These are phyloP conservation scores for Atractiella rhizophila DNA, from an alignment of 768 basidiomycete species.

Conservation along the genomic window DNA sequence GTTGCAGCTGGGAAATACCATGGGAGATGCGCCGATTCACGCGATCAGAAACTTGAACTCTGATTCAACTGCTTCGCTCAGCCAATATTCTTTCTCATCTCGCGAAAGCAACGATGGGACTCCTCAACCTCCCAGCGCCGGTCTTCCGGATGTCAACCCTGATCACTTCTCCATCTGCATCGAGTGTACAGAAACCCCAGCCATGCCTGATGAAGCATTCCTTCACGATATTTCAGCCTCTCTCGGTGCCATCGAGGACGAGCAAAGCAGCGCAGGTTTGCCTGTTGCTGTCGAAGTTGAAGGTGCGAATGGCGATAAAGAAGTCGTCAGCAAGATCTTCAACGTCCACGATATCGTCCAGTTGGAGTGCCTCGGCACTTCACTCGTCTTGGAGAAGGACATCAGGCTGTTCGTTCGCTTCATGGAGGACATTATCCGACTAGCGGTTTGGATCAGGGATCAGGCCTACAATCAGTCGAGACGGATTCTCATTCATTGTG, in stretches of 20 bases:
- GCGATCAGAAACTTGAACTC: too few relatives aligned
- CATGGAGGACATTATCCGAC: slow-evolving; percentile 12
- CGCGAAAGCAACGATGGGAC: too few relatives aligned
- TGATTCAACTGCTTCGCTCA: too few relatives aligned
- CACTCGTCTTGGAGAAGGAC: background rate
- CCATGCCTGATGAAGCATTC: slow-evolving; percentile 62
- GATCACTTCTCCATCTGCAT: slow-evolving; percentile 59
- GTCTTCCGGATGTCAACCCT: slow-evolving; percentile 24
- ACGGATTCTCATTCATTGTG: slow-evolving; percentile 43
- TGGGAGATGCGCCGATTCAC: too few relatives aligned
- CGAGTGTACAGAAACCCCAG: slow-evolving; percentile 60
- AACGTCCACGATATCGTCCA: slow-evolving; percentile 14
- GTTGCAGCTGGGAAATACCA: slow-evolving; percentile 44
- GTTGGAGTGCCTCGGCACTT: slow-evolving; percentile 15
- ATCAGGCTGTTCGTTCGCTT: background rate
- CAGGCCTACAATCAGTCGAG: slow-evolving; percentile 7
- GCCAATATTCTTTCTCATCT: too few relatives aligned
- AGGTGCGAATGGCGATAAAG: background rate
- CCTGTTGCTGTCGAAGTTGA: background rate
- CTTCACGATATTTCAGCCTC: slow-evolving; percentile 10
- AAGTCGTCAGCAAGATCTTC: background rate
- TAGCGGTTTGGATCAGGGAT: slow-evolving; percentile 15
- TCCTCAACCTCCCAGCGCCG: slow-evolving; percentile 24
- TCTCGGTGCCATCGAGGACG: background rate
- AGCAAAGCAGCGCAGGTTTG: background rate